Conservation (phyloP, 2,329 filamentous ascomycete genomes). For the Diaporthe eres region DNA sequence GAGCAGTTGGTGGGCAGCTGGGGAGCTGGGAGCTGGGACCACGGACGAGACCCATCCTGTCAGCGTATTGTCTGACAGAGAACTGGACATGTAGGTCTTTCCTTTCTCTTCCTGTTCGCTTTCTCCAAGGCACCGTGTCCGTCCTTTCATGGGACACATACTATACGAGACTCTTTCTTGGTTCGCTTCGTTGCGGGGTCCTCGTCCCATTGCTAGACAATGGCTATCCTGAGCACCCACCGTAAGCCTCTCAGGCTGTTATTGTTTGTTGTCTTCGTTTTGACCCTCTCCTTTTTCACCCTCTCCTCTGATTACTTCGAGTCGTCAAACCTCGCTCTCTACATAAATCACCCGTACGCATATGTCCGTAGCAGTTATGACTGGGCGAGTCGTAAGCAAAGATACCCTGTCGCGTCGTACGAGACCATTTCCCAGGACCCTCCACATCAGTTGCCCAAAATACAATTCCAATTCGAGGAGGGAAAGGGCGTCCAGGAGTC, state of each 20-base stretch:
- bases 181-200: background rate
- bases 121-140: background rate
- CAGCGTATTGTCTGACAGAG: background rate
- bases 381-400: conserved; percentile 47
- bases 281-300: conserved; percentile 43
- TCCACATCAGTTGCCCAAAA: conserved; percentile 55
- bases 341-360: conserved; percentile 36
- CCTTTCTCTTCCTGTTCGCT: background rate
- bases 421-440: conserved; percentile 52
- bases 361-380: conserved; percentile 49
- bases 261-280: conserved; percentile 22
- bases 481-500: conserved; percentile 49
- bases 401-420: conserved; percentile 44
- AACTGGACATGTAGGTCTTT: background rate
- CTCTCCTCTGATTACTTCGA: conserved; percentile 42
- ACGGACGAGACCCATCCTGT: background rate
- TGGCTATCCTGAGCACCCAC: conserved; percentile 35
- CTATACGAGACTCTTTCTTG: conserved; percentile 6
- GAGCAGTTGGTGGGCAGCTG: background rate
- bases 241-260: conserved; percentile 36
- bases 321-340: conserved; percentile 33
- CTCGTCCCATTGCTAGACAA: conserved; percentile 34
- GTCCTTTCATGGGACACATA: background rate
- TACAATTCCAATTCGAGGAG: conserved; percentile 55
- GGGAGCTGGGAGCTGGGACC: conserved; percentile 15